Evolutionary conservation across 352 stramenopile species (phyloP).

Genomic region (Pythium dissimile): DNA sequence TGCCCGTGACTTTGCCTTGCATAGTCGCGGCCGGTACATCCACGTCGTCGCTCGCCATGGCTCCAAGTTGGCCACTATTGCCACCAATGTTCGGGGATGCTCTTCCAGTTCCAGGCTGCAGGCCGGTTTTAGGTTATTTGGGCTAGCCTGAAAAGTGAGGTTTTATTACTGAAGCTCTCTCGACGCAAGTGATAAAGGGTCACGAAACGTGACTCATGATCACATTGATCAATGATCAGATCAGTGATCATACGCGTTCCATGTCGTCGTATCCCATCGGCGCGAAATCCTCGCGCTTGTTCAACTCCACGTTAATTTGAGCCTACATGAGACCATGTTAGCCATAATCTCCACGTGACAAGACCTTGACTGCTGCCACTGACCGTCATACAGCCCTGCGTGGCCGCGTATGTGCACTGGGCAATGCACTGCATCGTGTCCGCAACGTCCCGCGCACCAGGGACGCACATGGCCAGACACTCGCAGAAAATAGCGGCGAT

Average conservation of each 20-base stretch:
- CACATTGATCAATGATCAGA: not conserved
- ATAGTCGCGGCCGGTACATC: conserved; percentile 32
- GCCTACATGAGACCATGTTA: conserved; percentile 41
- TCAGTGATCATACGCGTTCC: conserved; percentile 38
- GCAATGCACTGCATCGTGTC: conserved; percentile 86
- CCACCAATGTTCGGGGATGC: too few species aligned
- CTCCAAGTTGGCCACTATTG: too few species aligned
- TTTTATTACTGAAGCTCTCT: not conserved
- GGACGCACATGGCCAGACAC: conserved; percentile 75
- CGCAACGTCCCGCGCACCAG: conserved; percentile 57
- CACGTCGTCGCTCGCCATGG: conserved; percentile 7
- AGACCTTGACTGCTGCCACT: not conserved
- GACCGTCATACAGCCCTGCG: conserved; percentile 92
- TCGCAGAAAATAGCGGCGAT: conserved; percentile 67
- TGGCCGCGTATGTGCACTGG: conserved; percentile 90
- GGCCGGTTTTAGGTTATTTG: not conserved
- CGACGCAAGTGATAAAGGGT: not conserved
- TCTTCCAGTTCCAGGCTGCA: not conserved
- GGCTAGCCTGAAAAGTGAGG: too few species aligned
- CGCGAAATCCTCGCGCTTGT: conserved; percentile 68
- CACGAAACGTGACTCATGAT: not conserved
- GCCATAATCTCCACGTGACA: too few species aligned
- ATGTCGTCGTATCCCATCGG: conserved; percentile 49
- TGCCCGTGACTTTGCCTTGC: conserved; percentile 80
- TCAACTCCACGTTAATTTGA: conserved; percentile 90